phyloP scores from a whole-genome alignment of 345 rosid genomes.

The Passiflora organensis region DNA sequence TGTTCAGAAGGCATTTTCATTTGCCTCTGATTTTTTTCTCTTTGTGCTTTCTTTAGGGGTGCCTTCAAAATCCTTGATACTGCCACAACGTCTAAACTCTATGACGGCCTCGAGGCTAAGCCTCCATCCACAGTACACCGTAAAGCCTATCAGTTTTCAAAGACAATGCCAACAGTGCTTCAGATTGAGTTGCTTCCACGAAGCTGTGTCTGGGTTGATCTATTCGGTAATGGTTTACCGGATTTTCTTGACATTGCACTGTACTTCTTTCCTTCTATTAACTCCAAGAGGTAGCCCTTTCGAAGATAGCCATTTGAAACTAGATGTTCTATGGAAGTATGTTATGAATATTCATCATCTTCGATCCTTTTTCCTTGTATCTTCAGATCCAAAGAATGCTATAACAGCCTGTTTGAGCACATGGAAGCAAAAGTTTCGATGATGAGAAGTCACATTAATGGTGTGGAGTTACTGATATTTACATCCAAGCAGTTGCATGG shows the following conservation, averaged over 20 bases:
- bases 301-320: not conserved
- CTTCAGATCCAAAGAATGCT: slow-evolving; percentile 29
- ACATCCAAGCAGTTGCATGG: slow-evolving; percentile 45
- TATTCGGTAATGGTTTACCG: slow-evolving; percentile 31
- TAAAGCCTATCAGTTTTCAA: slow-evolving; percentile 38
- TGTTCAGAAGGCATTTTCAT: no score
- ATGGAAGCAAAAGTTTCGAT: slow-evolving; percentile 34
- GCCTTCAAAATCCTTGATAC: slow-evolving; percentile 36
- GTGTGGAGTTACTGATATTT: slow-evolving; percentile 52
- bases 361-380: slow-evolving; percentile 5
- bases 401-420: slow-evolving; percentile 26
- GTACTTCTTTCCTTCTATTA: slow-evolving; percentile 47
- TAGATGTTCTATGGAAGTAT: not conserved
- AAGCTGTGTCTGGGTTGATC: slow-evolving; percentile 16
- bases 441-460: slow-evolving; percentile 40
- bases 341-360: not conserved
- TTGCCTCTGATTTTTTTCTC: not conserved
- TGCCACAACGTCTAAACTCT: slow-evolving; percentile 23
- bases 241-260: slow-evolving; percentile 41
- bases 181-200: slow-evolving; percentile 42
- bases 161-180: slow-evolving; percentile 42
- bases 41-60: slow-evolving; percentile 33
- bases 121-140: slow-evolving; percentile 36
- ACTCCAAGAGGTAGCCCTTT: slow-evolving; percentile 37
- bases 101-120: slow-evolving; percentile 44